These are phyloP conservation scores for Ganoderma resinaceum DNA, from an alignment of 1,284 basidiomycete species.

Conservation along the genomic window DNA sequence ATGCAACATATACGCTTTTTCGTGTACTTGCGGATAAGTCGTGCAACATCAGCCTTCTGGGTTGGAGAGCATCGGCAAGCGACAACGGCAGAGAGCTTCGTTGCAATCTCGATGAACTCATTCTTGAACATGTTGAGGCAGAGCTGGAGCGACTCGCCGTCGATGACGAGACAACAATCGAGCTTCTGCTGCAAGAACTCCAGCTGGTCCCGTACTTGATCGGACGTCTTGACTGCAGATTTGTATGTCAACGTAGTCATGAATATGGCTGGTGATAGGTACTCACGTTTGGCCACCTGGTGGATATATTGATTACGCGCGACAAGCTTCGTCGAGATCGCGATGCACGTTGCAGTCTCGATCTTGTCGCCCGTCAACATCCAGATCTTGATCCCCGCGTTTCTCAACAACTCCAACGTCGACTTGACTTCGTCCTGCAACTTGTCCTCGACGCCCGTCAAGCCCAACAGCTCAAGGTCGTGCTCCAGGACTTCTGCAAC, in stretches of 20 bases:
- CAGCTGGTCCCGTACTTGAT: conserved; percentile 88
- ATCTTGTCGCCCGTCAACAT: conserved; percentile 99
- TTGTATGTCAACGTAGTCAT: neutral
- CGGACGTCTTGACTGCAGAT: conserved; percentile 77
- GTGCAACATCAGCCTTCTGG: conserved; percentile 97
- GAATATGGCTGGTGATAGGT: neutral
- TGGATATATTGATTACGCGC: conserved; percentile 98
- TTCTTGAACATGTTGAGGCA: conserved; percentile 90
- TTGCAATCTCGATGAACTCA: conserved; percentile 96
- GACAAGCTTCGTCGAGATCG: conserved; percentile 96
- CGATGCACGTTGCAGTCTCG: conserved; percentile 98
- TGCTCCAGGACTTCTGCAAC: conserved; percentile 84
- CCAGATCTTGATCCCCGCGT: conserved; percentile 99
- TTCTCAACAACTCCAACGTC: conserved; percentile 92
- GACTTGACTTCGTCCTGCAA: conserved; percentile 96
- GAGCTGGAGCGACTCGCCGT: conserved; percentile 95
- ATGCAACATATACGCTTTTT: conserved; percentile 98
- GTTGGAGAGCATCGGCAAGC: conserved; percentile 99
- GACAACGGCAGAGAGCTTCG: conserved; percentile 95
- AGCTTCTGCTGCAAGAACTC: conserved; percentile 95
- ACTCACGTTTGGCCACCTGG: conserved; percentile 91
- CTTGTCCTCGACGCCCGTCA: conserved; percentile 99
- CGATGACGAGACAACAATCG: conserved; percentile 98
- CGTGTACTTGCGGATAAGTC: conserved; percentile 89
- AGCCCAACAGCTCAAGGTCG: conserved; percentile 90